Percentiles rank a stretch among this genome's conserved stretches.
These are phyloP conservation scores for Aureoboletus auriporus DNA, from an alignment of 768 basidiomycete genomes.

Conservation along the genomic window DNA sequence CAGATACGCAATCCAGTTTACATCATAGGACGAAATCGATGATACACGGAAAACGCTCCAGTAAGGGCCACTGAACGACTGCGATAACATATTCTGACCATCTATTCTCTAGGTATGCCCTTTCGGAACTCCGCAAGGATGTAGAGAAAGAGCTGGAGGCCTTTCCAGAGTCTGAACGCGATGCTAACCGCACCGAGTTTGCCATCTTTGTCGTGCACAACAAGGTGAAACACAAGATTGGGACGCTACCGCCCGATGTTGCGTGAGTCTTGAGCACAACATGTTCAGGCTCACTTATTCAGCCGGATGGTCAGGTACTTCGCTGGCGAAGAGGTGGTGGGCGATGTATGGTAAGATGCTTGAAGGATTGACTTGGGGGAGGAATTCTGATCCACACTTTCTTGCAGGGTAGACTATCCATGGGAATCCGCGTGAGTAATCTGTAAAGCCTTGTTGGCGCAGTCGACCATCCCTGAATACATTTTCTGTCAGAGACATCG, in stretches of 20 bases:
- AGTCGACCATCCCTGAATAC: background rate
- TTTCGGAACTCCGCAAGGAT: slow-evolving; percentile 86
- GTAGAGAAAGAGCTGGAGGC: slow-evolving; percentile 65
- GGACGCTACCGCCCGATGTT: slow-evolving; percentile 60
- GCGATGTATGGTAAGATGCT: slow-evolving; percentile 60
- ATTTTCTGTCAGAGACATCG: slow-evolving; percentile 54
- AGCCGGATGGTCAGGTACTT: slow-evolving; percentile 53
- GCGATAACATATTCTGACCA: background rate
- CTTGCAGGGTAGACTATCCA: slow-evolving; percentile 73
- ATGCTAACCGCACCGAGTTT: slow-evolving; percentile 75
- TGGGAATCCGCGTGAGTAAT: slow-evolving; percentile 70
- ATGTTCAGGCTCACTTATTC: slow-evolving; percentile 5
- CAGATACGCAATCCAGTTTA: slow-evolving; percentile 5
- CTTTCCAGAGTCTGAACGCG: slow-evolving; percentile 69
- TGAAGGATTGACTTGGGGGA: background rate
- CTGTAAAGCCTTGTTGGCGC: background rate
- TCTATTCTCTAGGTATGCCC: slow-evolving; percentile 63
- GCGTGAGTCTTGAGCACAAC: slow-evolving; percentile 43
- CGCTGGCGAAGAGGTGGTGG: slow-evolving; percentile 71
- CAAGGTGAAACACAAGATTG: slow-evolving; percentile 86
- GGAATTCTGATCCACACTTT: slow-evolving; percentile 13
- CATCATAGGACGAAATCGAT: slow-evolving; percentile 75
- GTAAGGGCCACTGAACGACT: slow-evolving; percentile 40
- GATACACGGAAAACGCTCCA: slow-evolving; percentile 86
- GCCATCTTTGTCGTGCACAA: slow-evolving; percentile 94